Evolutionary conservation across 179 eudicot species (phyloP).

Genomic region (Carnegiea gigantea): DNA sequence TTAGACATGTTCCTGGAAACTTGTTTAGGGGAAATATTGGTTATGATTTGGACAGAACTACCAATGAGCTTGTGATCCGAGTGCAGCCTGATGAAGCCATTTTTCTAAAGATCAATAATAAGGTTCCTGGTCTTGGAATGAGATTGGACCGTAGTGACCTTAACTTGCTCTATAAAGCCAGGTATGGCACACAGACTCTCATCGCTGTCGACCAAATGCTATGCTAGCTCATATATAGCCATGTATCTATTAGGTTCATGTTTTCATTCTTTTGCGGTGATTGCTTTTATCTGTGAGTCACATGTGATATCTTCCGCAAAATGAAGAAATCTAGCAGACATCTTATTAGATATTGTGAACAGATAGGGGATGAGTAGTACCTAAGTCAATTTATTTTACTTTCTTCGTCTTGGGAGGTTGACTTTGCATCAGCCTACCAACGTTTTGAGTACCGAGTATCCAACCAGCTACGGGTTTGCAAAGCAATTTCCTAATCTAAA

Average conservation of each 20-base stretch:
- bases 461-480: too few species aligned
- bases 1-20: conserved; percentile 91
- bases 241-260: neutral
- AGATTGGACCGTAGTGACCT: conserved; percentile 76
- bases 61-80: conserved; percentile 85
- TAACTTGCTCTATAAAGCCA: conserved; percentile 69
- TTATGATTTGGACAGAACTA: conserved; percentile 60
- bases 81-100: conserved; percentile 89
- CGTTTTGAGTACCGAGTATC: too few species aligned
- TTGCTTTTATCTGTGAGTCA: too few species aligned
- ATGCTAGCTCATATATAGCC: neutral
- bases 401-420: too few species aligned
- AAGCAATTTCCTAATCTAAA: too few species aligned
- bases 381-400: too few species aligned
- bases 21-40: conserved; percentile 58
- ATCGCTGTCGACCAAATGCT: neutral
- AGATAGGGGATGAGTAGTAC: too few species aligned
- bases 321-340: neutral
- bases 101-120: conserved; percentile 75
- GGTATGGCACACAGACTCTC: conserved; percentile 27
- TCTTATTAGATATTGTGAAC: neutral
- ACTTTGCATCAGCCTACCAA: too few species aligned
- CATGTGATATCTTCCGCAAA: neutral
- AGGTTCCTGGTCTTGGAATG: conserved; percentile 94
- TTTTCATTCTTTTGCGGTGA: neutral